phyloP scores from a whole-genome alignment of 306 rosid genomes.

The Erythrophleum fordii region DNA sequence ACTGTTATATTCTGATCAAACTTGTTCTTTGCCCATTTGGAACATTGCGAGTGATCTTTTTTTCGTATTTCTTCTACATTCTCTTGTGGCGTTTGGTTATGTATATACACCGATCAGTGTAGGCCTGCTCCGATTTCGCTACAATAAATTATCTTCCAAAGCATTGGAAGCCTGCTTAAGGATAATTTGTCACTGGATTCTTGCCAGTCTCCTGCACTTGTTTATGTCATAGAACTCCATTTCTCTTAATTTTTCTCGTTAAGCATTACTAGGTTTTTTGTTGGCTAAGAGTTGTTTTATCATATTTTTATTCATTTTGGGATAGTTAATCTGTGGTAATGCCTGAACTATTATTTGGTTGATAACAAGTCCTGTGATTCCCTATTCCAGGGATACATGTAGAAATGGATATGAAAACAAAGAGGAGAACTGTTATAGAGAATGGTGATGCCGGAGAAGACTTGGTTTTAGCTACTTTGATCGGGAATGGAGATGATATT shows the following conservation, averaged over 20 bases:
- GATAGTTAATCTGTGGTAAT: background rate
- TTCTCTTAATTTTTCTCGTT: background rate
- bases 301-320: background rate
- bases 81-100: no score
- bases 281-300: background rate
- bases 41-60: background rate
- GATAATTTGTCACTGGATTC: background rate
- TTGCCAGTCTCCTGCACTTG: background rate
- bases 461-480: slow-evolving; percentile 77
- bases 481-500: slow-evolving; percentile 84
- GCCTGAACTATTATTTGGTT: background rate
- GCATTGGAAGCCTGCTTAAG: no score
- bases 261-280: background rate
- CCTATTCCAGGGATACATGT: slow-evolving; percentile 33
- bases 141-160: no score
- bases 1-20: background rate
- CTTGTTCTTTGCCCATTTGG: background rate
- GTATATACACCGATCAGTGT: no score
- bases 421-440: slow-evolving; percentile 54
- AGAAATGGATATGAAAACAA: slow-evolving; percentile 64
- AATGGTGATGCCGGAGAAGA: slow-evolving; percentile 85
- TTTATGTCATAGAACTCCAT: background rate
- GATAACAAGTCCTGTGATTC: slow-evolving; percentile 33
- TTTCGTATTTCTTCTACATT: background rate
- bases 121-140: no score